Evolutionary conservation across 441 rosid genomes (phyloP).

Genomic region (Biscutella laevigata): DNA sequence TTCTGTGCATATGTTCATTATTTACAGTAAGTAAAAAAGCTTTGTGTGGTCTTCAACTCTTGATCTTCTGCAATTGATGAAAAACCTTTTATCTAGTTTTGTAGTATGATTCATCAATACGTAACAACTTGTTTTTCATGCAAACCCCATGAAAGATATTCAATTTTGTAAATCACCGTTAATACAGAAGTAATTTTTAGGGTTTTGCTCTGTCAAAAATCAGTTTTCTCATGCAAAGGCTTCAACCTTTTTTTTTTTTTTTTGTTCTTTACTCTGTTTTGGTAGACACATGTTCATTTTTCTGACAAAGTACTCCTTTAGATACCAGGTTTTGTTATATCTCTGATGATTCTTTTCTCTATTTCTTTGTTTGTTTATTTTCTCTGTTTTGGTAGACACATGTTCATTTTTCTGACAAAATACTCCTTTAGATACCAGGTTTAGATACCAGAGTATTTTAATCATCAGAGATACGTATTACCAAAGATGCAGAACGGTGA

Average conservation of each 20-base stretch:
- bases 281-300: too few species aligned
- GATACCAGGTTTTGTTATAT: too few species aligned
- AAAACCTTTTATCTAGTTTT: background rate
- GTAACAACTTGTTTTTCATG: background rate
- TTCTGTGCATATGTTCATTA: slow-evolving; percentile 4
- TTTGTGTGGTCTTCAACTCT: background rate
- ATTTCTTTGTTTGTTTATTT: background rate
- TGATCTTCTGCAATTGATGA: background rate
- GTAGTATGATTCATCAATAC: background rate
- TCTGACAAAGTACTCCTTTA: too few species aligned
- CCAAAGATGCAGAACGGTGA: slow-evolving; percentile 28
- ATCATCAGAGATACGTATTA: slow-evolving; percentile 2
- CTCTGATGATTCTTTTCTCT: too few species aligned
- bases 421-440: too few species aligned
- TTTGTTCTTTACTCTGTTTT: background rate
- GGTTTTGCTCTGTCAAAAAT: too few species aligned
- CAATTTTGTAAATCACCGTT: background rate
- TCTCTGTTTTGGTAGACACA: background rate
- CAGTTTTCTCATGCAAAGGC: slow-evolving; percentile 5
- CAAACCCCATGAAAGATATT: slow-evolving; percentile 1
- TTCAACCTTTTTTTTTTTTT: background rate
- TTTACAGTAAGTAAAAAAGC: background rate
- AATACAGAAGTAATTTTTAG: too few species aligned
- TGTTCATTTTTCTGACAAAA: slow-evolving; percentile 5
- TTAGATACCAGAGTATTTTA: too few species aligned